These are phyloP conservation scores for Colletotrichum neosansevieriae DNA, from an alignment of 2,329 filamentous ascomycete genomes.

Conservation along the genomic window DNA sequence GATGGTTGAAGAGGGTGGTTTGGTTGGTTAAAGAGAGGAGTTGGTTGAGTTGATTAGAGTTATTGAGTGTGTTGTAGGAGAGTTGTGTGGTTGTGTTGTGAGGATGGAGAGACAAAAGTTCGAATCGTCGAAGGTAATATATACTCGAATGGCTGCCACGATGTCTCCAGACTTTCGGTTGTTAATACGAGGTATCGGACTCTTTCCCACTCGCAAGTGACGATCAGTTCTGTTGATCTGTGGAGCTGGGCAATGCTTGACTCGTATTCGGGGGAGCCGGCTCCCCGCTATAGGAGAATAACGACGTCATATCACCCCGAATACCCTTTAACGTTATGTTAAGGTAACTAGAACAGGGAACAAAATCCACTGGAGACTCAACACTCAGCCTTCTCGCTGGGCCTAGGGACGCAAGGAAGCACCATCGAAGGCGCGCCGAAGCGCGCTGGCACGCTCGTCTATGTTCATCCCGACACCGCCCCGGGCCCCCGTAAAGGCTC, in stretches of 20 bases:
- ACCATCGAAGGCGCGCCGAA: slow-evolving; percentile 16
- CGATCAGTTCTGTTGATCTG: slow-evolving; percentile 27
- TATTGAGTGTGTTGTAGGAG: neutral
- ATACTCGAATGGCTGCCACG: slow-evolving; percentile 3
- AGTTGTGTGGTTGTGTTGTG: slow-evolving; percentile 18
- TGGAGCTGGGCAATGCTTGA: slow-evolving; percentile 4
- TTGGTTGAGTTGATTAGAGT: slow-evolving; percentile 8
- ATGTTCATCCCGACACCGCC: slow-evolving; percentile 26
- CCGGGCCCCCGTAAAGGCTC: slow-evolving; percentile 14
- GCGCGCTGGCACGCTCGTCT: neutral
- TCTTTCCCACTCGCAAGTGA: slow-evolving; percentile 21
- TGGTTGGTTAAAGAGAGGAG: neutral
- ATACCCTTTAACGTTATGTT: slow-evolving; percentile 18
- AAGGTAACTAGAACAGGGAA: slow-evolving; percentile 20
- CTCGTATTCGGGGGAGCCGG: slow-evolving; percentile 29
- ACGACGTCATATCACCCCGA: slow-evolving; percentile 16
- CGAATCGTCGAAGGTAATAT: neutral
- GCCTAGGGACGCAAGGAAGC: slow-evolving; percentile 8
- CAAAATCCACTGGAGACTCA: slow-evolving; percentile 16
- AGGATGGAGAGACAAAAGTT: neutral
- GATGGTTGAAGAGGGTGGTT: slow-evolving; percentile 19
- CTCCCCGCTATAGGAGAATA: slow-evolving; percentile 23
- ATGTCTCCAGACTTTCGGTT: slow-evolving; percentile 1
- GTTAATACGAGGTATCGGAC: slow-evolving; percentile 23
- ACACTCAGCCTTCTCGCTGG: neutral